A percentile compares a stretch with the other conserved stretches of the same genome.
Conservation (phyloP, 2,329 filamentous ascomycete genomes). For the Teratosphaeria epicoccoides region DNA sequence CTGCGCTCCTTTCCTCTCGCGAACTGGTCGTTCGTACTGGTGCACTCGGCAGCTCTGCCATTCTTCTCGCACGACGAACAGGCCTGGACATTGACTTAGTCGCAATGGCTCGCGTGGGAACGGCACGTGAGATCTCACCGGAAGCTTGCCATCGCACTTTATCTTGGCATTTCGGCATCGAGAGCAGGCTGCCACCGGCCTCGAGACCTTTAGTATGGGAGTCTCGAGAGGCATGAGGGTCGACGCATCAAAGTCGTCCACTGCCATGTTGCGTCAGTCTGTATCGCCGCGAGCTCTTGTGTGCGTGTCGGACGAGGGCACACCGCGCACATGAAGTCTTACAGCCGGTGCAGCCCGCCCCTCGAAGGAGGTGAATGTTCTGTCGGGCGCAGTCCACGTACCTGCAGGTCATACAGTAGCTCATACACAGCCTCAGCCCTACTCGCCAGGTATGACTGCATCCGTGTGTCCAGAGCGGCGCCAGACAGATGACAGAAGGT, state of each 20-base stretch:
- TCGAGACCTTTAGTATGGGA: constrained; percentile 60
- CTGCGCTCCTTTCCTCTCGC: constrained; percentile 90
- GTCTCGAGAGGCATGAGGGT: constrained; percentile 39
- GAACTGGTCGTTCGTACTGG: constrained; percentile 90
- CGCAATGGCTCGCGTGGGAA: background rate
- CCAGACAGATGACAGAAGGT: background rate
- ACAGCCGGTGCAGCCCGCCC: background rate
- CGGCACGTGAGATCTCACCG: constrained; percentile 27
- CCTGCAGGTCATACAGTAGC: constrained; percentile 3
- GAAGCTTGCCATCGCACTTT: constrained; percentile 94
- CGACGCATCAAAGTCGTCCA: constrained; percentile 18
- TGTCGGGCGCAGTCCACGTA: constrained; percentile 2
- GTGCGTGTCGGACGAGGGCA: background rate
- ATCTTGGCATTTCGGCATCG: constrained; percentile 86
- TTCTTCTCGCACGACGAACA: constrained; percentile 93
- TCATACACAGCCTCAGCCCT: constrained; percentile 4
- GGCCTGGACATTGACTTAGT: constrained; percentile 33
- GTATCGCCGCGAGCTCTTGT: no score
- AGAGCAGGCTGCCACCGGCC: constrained; percentile 69
- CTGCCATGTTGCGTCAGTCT: constrained; percentile 10
- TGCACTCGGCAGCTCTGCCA: constrained; percentile 76
- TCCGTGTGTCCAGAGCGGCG: background rate
- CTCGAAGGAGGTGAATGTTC: background rate
- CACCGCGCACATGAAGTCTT: background rate
- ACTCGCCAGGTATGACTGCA: background rate